phyloP scores from a whole-genome alignment of 148 eudicot genomes.

The Rhododendron vialii region DNA sequence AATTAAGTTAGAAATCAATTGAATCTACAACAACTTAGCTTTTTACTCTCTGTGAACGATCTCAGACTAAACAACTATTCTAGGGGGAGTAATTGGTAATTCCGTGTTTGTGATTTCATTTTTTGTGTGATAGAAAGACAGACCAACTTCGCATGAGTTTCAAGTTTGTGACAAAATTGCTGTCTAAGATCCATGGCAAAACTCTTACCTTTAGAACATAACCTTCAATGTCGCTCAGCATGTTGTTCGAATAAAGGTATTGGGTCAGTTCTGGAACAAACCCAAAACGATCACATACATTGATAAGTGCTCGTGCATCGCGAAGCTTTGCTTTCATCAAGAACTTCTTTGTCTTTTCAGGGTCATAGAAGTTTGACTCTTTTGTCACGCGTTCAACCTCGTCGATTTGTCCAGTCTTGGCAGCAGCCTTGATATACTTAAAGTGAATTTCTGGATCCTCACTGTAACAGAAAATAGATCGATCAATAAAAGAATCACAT shows the following conservation, averaged over 20 bases:
- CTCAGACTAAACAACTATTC: no score
- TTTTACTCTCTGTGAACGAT: no score
- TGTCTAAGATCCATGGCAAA: not conserved
- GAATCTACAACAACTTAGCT: no score
- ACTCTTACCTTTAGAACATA: constrained; percentile 72
- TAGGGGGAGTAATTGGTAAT: no score
- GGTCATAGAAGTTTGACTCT: constrained; percentile 16
- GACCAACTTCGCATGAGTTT: not conserved
- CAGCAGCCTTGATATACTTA: constrained; percentile 66
- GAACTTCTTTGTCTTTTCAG: constrained; percentile 78
- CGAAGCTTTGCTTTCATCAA: constrained; percentile 83
- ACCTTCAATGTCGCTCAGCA: constrained; percentile 63
- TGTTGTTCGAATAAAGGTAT: constrained; percentile 39
- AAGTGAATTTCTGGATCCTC: constrained; percentile 6
- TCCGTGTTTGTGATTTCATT: no score
- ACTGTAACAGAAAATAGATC: not conserved
- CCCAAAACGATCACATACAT: constrained; percentile 85
- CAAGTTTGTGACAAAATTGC: not conserved
- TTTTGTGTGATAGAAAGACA: no score
- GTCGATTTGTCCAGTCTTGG: constrained; percentile 54
- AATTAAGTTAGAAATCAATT: no score
- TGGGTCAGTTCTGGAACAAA: constrained; percentile 82
- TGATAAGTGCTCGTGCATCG: constrained; percentile 27
- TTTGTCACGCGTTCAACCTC: constrained; percentile 86
- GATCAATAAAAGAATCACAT: not conserved